These are phyloP conservation scores for Pythium myriotylum DNA, from an alignment of 352 stramenopile genomes.

Conservation along the genomic window DNA sequence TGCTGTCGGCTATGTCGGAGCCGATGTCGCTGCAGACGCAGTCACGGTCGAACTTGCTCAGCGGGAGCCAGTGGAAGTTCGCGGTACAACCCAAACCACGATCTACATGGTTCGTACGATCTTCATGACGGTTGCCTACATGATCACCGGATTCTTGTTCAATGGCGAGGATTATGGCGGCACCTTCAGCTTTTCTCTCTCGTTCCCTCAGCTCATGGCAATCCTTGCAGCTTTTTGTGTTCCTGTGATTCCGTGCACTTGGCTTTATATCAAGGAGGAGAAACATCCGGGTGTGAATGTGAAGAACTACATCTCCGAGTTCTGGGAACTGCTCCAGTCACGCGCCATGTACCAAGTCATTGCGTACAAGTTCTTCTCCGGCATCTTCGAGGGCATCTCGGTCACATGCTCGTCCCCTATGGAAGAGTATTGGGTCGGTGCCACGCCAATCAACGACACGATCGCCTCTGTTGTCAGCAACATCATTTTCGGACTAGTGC, in stretches of 20 bases:
- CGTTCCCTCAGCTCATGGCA: slow-evolving; percentile 45
- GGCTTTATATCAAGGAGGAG: slow-evolving; percentile 27
- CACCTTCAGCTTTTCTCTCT: slow-evolving; percentile 48
- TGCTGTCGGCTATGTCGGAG: slow-evolving; percentile 49
- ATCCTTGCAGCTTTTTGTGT: slow-evolving; percentile 35
- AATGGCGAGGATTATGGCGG: slow-evolving; percentile 56
- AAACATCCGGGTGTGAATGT: slow-evolving; percentile 10
- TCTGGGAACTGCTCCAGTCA: slow-evolving; percentile 20
- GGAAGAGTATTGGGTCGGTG: slow-evolving; percentile 25
- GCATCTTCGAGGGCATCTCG: neutral
- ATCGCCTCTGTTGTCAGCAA: slow-evolving; percentile 39
- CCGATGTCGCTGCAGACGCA: slow-evolving; percentile 52
- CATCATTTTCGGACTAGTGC: slow-evolving; percentile 34
- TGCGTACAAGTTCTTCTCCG: too few species aligned
- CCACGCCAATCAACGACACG: slow-evolving; percentile 45
- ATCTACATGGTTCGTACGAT: slow-evolving; percentile 54
- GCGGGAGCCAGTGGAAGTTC: slow-evolving; percentile 47
- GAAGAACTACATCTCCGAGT: slow-evolving; percentile 19
- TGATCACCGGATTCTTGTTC: slow-evolving; percentile 49
- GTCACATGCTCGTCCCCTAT: neutral
- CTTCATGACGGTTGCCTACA: slow-evolving; percentile 40
- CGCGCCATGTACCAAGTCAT: slow-evolving; percentile 10
- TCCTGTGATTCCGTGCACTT: slow-evolving; percentile 19
- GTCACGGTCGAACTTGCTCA: slow-evolving; percentile 62
- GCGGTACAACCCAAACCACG: slow-evolving; percentile 48